These are phyloP conservation scores for Metarhizium guizhouense DNA, from an alignment of 2,329 filamentous ascomycete genomes.

Conservation along the genomic window DNA sequence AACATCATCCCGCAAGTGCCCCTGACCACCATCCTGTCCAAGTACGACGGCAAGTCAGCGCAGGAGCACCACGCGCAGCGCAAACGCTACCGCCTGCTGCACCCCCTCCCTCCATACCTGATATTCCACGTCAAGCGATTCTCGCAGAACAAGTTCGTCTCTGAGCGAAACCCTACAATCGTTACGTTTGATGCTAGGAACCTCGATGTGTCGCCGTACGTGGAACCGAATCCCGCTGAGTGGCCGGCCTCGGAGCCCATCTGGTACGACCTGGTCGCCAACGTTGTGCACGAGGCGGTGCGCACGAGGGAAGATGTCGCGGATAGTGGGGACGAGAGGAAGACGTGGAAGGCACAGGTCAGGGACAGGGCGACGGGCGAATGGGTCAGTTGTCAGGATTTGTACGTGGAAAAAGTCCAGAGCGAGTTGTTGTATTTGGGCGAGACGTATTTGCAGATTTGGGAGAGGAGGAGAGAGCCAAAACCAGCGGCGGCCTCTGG, in stretches of 20 bases:
- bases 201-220: constrained; percentile 82
- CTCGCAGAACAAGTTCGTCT: constrained; percentile 91
- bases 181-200: constrained; percentile 83
- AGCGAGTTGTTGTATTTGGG: constrained; percentile 85
- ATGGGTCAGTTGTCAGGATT: constrained; percentile 89
- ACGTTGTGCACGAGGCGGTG: constrained; percentile 82
- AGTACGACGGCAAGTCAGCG: constrained; percentile 82
- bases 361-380: constrained; percentile 71
- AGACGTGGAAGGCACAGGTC: constrained; percentile 91
- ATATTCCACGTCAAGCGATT: constrained; percentile 97
- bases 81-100: constrained; percentile 79
- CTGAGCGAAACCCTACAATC: constrained; percentile 94
- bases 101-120: constrained; percentile 84
- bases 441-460: constrained; percentile 92
- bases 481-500: constrained; percentile 11
- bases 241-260: constrained; percentile 73
- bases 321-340: constrained; percentile 75
- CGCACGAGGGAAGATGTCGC: constrained; percentile 74
- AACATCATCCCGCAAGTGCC: constrained; percentile 95
- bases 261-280: constrained; percentile 91
- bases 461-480: constrained; percentile 68
- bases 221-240: constrained; percentile 71
- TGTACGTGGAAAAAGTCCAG: constrained; percentile 85
- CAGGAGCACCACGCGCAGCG: constrained; percentile 86
- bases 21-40: constrained; percentile 71